phyloP scores from a whole-genome alignment of 2,329 filamentous ascomycete species.

The Plenodomus lindquistii region DNA sequence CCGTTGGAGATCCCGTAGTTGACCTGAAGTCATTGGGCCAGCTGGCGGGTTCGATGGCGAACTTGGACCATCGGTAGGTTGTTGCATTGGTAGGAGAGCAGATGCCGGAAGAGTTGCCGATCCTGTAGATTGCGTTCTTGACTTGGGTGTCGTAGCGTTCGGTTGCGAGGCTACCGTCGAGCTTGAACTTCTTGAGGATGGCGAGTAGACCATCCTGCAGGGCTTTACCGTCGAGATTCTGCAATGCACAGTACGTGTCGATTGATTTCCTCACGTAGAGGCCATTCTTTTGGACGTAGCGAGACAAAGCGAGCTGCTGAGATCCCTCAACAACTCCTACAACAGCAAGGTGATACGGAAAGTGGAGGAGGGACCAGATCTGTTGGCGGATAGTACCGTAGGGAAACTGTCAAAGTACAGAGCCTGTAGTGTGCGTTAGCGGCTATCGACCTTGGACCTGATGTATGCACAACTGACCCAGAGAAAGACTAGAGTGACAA shows the following conservation, averaged over 20 bases:
- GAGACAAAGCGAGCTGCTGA: slow-evolving; percentile 59
- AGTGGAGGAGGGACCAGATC: slow-evolving; percentile 61
- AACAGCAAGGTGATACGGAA: slow-evolving; percentile 66
- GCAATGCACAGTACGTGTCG: slow-evolving; percentile 39
- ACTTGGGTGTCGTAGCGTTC: slow-evolving; percentile 15
- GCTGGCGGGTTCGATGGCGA: slow-evolving; percentile 1
- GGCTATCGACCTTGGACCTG: neutral
- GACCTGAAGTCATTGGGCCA: slow-evolving; percentile 29
- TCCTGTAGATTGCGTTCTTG: slow-evolving; percentile 14
- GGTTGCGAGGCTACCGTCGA: slow-evolving; percentile 38
- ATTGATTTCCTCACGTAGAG: slow-evolving; percentile 47
- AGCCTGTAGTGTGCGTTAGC: slow-evolving; percentile 1
- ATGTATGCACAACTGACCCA: slow-evolving; percentile 52
- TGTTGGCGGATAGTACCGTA: slow-evolving; percentile 62
- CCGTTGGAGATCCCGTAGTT: slow-evolving; percentile 31
- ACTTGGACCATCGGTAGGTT: slow-evolving; percentile 5
- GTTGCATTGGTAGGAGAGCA: slow-evolving; percentile 29
- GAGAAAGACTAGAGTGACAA: slow-evolving; percentile 54
- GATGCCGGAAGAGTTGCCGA: slow-evolving; percentile 40
- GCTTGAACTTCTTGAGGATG: slow-evolving; percentile 33
- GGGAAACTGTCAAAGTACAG: slow-evolving; percentile 61
- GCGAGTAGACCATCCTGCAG: slow-evolving; percentile 32
- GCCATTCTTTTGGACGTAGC: slow-evolving; percentile 51
- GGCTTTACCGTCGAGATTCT: slow-evolving; percentile 35
- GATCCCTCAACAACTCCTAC: slow-evolving; percentile 67